Evolutionary conservation across 1,284 basidiomycete species (phyloP).

Genomic region (Ceraceosorus guamensis): DNA sequence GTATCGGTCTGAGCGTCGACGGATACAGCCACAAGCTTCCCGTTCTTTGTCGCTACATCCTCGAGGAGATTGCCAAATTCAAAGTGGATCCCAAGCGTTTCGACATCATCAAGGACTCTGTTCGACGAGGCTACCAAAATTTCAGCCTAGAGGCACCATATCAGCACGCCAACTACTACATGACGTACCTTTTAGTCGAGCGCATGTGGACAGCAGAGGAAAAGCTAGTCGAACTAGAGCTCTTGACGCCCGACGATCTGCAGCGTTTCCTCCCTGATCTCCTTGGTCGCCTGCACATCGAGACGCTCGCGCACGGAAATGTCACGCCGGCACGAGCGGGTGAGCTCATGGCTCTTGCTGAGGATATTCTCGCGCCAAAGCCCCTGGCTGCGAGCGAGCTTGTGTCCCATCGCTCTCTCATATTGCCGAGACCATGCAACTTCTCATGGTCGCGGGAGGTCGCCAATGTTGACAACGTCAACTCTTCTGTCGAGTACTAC

Average conservation of each 20-base stretch:
- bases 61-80: conserved; percentile 66
- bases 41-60: conserved; percentile 67
- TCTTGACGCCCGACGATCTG: conserved; percentile 66
- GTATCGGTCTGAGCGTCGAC: conserved; percentile 63
- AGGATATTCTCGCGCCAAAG: conserved; percentile 61
- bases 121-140: conserved; percentile 54
- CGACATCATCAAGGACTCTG: conserved; percentile 76
- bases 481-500: conserved; percentile 58
- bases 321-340: conserved; percentile 74
- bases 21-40: conserved; percentile 94
- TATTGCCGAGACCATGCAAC: conserved; percentile 59
- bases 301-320: conserved; percentile 79
- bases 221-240: conserved; percentile 69
- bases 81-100: conserved; percentile 67
- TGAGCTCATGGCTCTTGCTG: conserved; percentile 64
- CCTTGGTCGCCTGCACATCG: conserved; percentile 64
- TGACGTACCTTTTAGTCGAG: conserved; percentile 64
- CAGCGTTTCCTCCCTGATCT: conserved; percentile 62
- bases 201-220: conserved; percentile 73
- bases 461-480: conserved; percentile 79
- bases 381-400: conserved; percentile 43
- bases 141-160: conserved; percentile 80
- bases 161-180: conserved; percentile 70
- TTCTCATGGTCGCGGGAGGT: conserved; percentile 63
- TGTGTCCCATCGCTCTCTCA: conserved; percentile 26